Evolutionary conservation across 2,329 filamentous ascomycete species (phyloP).

Genomic region (Xylariaceae sp.): DNA sequence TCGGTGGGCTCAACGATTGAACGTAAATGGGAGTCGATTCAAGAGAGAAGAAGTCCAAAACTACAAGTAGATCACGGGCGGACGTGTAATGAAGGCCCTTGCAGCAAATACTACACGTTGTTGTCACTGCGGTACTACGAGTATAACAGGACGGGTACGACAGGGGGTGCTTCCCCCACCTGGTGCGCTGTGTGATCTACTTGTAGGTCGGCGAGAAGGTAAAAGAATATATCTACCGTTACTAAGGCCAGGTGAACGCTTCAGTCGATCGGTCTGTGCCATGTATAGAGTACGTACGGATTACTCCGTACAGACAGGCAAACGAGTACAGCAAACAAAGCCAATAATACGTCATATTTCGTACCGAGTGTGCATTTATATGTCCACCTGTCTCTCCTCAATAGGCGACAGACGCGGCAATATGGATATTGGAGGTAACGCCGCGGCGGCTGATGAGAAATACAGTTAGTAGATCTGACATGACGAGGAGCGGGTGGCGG

Average conservation of each 20-base stretch:
- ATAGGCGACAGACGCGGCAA: slow-evolving; percentile 11
- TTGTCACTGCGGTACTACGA: neutral
- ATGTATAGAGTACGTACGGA: neutral
- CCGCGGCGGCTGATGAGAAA: slow-evolving; percentile 3
- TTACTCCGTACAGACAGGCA: neutral
- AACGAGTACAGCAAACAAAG: neutral
- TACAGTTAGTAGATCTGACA: slow-evolving; percentile 6
- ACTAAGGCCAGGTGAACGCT: neutral
- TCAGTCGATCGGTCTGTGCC: neutral
- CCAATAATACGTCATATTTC: neutral
- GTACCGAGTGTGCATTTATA: too few species aligned
- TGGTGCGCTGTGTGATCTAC: neutral
- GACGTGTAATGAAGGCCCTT: slow-evolving; percentile 10
- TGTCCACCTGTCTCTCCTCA: neutral
- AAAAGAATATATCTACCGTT: neutral
- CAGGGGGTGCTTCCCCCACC: neutral
- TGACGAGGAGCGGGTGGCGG: too few species aligned
- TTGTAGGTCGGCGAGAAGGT: neutral
- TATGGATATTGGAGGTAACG: slow-evolving; percentile 17
- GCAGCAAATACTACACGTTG: neutral
- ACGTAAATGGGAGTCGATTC: neutral
- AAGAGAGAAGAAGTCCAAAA: slow-evolving; percentile 12
- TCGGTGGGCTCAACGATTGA: slow-evolving; percentile 5
- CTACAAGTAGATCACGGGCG: slow-evolving; percentile 6
- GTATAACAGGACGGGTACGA: too few species aligned